phyloP scores from a whole-genome alignment of 148 eudicot species.

The Camellia lanceoleosa region DNA sequence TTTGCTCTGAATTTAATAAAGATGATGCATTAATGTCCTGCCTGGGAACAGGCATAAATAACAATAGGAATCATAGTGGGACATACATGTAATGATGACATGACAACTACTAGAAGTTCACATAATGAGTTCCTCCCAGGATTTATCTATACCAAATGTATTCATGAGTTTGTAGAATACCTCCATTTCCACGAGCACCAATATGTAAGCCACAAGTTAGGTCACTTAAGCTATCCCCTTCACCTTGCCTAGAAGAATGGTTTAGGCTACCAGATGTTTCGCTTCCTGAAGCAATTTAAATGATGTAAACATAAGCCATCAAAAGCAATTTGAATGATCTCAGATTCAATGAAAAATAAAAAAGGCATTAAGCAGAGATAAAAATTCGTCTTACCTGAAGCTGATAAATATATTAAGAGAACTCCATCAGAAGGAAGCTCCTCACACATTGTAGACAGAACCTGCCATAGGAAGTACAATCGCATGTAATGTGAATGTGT shows the following conservation, averaged over 20 bases:
- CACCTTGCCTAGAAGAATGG: slow-evolving; percentile 33
- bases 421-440: slow-evolving; percentile 88
- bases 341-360: neutral
- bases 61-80: neutral
- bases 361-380: neutral
- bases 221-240: slow-evolving; percentile 26
- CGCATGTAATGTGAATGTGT: neutral
- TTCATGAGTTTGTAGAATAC: slow-evolving; percentile 30
- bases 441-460: slow-evolving; percentile 79
- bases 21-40: neutral
- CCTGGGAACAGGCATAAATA: slow-evolving; percentile 1
- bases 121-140: neutral
- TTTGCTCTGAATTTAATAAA: neutral
- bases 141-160: neutral
- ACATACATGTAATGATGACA: neutral
- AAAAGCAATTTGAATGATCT: slow-evolving; percentile 23
- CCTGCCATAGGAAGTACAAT: slow-evolving; percentile 41
- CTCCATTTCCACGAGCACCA: slow-evolving; percentile 72
- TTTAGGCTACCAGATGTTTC: slow-evolving; percentile 37
- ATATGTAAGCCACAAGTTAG: slow-evolving; percentile 52
- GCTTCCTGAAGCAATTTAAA: slow-evolving; percentile 49
- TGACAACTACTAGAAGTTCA: neutral
- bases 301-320: slow-evolving; percentile 21
- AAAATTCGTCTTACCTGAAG: slow-evolving; percentile 42
- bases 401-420: slow-evolving; percentile 71